Evolutionary conservation across 1,139 yeast species (phyloP).

Genomic region (Saccharomyces pastorianus): DNA sequence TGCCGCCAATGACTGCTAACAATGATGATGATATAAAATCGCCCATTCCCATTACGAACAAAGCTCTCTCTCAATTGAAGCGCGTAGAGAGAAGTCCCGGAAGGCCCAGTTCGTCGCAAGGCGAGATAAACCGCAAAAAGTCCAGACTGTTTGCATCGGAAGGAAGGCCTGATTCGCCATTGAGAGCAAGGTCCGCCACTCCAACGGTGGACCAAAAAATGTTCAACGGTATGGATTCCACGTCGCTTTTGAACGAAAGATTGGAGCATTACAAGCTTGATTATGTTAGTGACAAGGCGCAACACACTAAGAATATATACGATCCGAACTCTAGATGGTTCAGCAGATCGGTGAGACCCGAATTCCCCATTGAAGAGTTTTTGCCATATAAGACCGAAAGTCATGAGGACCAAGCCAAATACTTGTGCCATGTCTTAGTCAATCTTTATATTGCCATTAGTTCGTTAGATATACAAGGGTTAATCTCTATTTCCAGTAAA

Average conservation of each 20-base stretch:
- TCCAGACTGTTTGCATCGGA: slow-evolving; percentile 14
- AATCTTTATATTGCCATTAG: slow-evolving; percentile 73
- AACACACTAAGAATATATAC: slow-evolving; percentile 35
- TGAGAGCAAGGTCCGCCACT: slow-evolving; percentile 25
- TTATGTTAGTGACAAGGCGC: slow-evolving; percentile 44
- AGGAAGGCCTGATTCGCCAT: slow-evolving; percentile 1
- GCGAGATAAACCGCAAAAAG: slow-evolving; percentile 15
- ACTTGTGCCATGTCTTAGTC: slow-evolving; percentile 68
- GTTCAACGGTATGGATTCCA: slow-evolving; percentile 18
- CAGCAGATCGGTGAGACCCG: slow-evolving; percentile 45
- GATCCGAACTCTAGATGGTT: slow-evolving; percentile 52
- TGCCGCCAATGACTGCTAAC: neutral
- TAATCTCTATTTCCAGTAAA: slow-evolving; percentile 57
- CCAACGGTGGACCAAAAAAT: slow-evolving; percentile 16
- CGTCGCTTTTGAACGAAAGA: slow-evolving; percentile 29
- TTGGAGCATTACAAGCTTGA: slow-evolving; percentile 49
- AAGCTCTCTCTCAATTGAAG: neutral
- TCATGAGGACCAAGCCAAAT: slow-evolving; percentile 61
- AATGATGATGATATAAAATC: slow-evolving; percentile 1
- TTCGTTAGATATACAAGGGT: slow-evolving; percentile 70
- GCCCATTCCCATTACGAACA: neutral
- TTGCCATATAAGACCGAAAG: slow-evolving; percentile 75
- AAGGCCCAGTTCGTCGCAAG: slow-evolving; percentile 18
- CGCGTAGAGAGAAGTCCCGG: neutral
- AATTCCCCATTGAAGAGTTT: slow-evolving; percentile 50